Evolutionary conservation across 768 basidiomycete species (phyloP).

Genomic region (Chalciporus pseudorubinellus): DNA sequence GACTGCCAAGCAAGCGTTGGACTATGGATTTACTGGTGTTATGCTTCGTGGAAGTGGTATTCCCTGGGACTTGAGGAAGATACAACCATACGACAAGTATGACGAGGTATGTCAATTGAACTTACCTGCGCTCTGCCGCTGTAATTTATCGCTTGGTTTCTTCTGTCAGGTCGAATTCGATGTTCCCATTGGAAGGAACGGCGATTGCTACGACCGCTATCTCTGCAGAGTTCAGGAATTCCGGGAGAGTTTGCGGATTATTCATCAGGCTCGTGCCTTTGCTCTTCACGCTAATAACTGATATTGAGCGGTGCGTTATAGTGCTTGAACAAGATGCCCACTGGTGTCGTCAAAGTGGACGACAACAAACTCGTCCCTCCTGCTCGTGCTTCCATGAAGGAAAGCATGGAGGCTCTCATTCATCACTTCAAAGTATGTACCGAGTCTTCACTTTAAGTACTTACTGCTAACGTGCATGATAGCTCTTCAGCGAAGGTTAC

Average conservation of each 20-base stretch:
- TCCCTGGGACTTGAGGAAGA: conserved; percentile 92
- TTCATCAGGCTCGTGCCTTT: conserved; percentile 55
- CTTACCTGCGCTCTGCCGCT: not conserved
- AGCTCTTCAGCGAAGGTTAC: conserved; percentile 96
- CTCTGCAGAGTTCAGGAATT: conserved; percentile 98
- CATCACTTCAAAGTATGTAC: conserved; percentile 89
- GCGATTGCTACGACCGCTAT: conserved; percentile 98
- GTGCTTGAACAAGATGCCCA: conserved; percentile 96
- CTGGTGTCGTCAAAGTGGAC: conserved; percentile 90
- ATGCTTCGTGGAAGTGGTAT: conserved; percentile 95
- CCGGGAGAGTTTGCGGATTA: conserved; percentile 89
- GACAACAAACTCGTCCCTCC: conserved; percentile 98
- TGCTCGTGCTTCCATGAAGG: conserved; percentile 97
- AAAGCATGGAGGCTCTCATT: conserved; percentile 96
- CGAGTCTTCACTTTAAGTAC: not conserved
- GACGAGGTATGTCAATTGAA: conserved; percentile 57
- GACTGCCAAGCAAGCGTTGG: conserved; percentile 87
- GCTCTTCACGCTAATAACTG: too few species aligned
- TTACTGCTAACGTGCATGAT: conserved; percentile 6
- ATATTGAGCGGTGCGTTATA: conserved; percentile 30
- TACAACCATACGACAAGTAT: conserved; percentile 94
- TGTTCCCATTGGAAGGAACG: conserved; percentile 92
- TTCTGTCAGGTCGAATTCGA: conserved; percentile 84
- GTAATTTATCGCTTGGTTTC: not conserved
- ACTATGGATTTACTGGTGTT: conserved; percentile 93